A percentile compares a stretch with the other conserved stretches of the same genome.
Evolutionary conservation across 2,329 filamentous ascomycete genomes (phyloP).

Genomic region (Capronia coronata): DNA sequence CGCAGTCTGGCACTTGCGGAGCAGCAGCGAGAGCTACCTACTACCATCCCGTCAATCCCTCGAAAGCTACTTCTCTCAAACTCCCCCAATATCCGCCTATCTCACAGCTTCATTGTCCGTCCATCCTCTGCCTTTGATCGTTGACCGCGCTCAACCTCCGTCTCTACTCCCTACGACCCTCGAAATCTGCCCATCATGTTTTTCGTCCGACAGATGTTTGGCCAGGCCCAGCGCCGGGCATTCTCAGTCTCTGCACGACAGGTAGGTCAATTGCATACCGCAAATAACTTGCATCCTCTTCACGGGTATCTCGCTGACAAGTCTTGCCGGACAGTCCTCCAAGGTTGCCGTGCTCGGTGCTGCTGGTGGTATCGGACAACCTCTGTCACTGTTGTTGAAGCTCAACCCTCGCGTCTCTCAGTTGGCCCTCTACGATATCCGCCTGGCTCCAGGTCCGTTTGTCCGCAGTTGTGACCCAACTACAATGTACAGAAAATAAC

Average conservation of each 20-base stretch:
- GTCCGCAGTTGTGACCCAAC: neutral
- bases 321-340: conserved; percentile 61
- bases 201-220: conserved; percentile 33
- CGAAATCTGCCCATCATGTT: conserved; percentile 20
- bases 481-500: conserved; percentile 15
- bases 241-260: conserved; percentile 74
- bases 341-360: conserved; percentile 98
- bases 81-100: conserved; percentile 2
- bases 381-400: conserved; percentile 95
- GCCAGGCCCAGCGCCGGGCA: conserved; percentile 63
- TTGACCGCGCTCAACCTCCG: neutral
- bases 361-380: conserved; percentile 95
- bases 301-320: conserved; percentile 5
- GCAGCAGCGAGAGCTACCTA: neutral
- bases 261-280: conserved; percentile 46
- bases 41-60: neutral
- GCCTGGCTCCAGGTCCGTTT: conserved; percentile 76
- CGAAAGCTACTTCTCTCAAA: conserved; percentile 1
- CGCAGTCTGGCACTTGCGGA: neutral
- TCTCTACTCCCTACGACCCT: neutral
- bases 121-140: neutral
- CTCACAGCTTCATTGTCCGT: conserved; percentile 1
- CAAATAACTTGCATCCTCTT: neutral
- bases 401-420: conserved; percentile 91
- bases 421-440: conserved; percentile 97